These are phyloP conservation scores for Botrytis fragariae DNA, from an alignment of 2,329 filamentous ascomycete genomes.

Conservation along the genomic window DNA sequence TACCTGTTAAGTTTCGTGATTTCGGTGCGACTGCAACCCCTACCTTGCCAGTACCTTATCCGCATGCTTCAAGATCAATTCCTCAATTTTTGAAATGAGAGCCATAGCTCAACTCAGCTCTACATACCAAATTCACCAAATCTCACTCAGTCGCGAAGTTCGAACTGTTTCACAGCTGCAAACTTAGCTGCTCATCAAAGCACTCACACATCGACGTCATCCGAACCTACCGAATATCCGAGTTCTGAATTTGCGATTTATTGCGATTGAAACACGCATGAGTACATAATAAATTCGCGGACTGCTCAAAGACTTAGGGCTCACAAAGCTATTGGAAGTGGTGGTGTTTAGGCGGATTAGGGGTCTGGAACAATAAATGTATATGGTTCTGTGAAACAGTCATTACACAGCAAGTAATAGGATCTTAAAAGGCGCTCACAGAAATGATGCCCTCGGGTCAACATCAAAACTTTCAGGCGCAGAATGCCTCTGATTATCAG, in stretches of 20 bases:
- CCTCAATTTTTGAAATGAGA: background rate
- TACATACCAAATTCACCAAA: background rate
- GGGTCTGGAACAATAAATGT: background rate
- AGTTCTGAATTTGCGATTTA: background rate
- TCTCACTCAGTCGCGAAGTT: background rate
- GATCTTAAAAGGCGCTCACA: background rate
- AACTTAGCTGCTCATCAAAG: background rate
- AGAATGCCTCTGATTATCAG: slow-evolving; percentile 7
- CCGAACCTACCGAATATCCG: background rate
- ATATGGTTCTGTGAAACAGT: slow-evolving; percentile 5
- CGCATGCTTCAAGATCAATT: slow-evolving; percentile 3
- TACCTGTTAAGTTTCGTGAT: background rate
- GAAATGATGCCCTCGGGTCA: slow-evolving; percentile 12
- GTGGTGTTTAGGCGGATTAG: slow-evolving; percentile 24
- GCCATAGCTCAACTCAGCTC: background rate
- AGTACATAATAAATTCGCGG: background rate
- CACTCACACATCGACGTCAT: slow-evolving; percentile 6
- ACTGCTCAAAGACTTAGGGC: background rate
- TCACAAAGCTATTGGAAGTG: background rate
- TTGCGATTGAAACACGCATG: background rate
- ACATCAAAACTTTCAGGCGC: slow-evolving; percentile 10
- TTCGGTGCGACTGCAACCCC: background rate
- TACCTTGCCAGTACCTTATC: background rate
- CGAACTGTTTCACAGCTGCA: background rate
- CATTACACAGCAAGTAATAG: background rate